Conservation (phyloP, 768 basidiomycete species). For the Filobasidium floriforme region DNA sequence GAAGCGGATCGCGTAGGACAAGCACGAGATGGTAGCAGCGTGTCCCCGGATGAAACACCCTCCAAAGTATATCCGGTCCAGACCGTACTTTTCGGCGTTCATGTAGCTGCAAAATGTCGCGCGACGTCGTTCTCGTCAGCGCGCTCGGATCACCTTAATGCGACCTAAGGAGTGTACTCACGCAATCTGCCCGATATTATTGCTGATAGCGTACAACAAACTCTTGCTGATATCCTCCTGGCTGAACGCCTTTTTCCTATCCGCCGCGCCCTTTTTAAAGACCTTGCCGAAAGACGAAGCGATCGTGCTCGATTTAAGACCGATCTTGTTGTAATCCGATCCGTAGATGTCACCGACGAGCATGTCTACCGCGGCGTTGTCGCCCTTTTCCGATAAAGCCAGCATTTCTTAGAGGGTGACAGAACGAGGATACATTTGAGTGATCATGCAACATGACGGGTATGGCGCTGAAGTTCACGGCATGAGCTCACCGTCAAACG, state of each 20-base stretch:
- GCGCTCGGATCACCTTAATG: constrained; percentile 21
- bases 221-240: constrained; percentile 92
- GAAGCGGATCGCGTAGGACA: constrained; percentile 98
- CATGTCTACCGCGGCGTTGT: constrained; percentile 94
- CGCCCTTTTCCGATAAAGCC: constrained; percentile 81
- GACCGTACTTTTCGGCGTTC: constrained; percentile 97
- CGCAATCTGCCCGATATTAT: constrained; percentile 99
- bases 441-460: neutral
- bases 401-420: constrained; percentile 70
- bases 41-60: constrained; percentile 99
- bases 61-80: constrained; percentile 97
- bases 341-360: constrained; percentile 98
- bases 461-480: neutral
- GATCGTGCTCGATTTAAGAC: constrained; percentile 94
- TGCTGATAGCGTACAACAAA: constrained; percentile 89
- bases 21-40: constrained; percentile 88
- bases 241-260: constrained; percentile 64
- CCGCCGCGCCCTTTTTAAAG: constrained; percentile 62
- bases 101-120: constrained; percentile 77
- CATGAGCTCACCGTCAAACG: constrained; percentile 81
- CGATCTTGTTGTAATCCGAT: constrained; percentile 89
- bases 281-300: constrained; percentile 98
- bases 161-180: constrained; percentile 56
- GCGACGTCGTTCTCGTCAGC: constrained; percentile 12
- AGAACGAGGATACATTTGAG: neutral